phyloP scores from a whole-genome alignment of 768 basidiomycete species.

The Pisolithus albus region DNA sequence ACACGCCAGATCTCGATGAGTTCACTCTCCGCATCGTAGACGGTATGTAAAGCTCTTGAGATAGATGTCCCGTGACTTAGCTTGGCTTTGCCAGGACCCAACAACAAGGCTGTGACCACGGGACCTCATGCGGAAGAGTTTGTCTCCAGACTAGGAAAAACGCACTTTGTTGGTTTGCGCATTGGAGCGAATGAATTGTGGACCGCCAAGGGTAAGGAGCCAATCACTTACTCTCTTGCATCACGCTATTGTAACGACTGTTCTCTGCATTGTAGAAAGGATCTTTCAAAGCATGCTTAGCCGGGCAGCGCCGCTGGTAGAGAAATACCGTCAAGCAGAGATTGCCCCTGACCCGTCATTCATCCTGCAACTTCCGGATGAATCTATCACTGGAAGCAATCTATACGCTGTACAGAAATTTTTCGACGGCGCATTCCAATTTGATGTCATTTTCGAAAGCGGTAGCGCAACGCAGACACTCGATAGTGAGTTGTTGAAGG shows the following conservation, averaged over 20 bases:
- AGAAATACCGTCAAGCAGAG: conserved; percentile 43
- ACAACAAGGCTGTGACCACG: conserved; percentile 45
- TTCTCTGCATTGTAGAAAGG: conserved; percentile 38
- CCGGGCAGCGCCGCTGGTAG: conserved; percentile 47
- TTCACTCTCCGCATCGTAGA: conserved; percentile 78
- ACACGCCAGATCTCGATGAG: conserved; percentile 71
- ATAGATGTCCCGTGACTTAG: conserved; percentile 3
- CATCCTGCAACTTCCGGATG: conserved; percentile 69
- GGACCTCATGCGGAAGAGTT: conserved; percentile 59
- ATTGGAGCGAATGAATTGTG: conserved; percentile 63
- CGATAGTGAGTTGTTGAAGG: conserved; percentile 41
- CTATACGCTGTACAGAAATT: conserved; percentile 83
- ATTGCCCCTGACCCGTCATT: conserved; percentile 74
- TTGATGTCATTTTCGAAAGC: conserved; percentile 86
- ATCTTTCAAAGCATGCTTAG: conserved; percentile 56
- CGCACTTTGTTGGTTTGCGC: conserved; percentile 60
- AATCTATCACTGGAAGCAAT: conserved; percentile 65
- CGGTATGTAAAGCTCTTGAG: conserved; percentile 35
- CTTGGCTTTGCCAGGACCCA: conserved; percentile 40
- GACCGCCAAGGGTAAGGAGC: conserved; percentile 67
- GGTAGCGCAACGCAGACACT: conserved; percentile 58
- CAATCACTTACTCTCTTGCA: neutral
- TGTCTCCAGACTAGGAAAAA: conserved; percentile 55
- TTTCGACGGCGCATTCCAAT: conserved; percentile 79
- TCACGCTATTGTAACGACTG: neutral